These are phyloP conservation scores for Citrus reticulata DNA, from an alignment of 345 rosid genomes.

Conservation along the genomic window DNA sequence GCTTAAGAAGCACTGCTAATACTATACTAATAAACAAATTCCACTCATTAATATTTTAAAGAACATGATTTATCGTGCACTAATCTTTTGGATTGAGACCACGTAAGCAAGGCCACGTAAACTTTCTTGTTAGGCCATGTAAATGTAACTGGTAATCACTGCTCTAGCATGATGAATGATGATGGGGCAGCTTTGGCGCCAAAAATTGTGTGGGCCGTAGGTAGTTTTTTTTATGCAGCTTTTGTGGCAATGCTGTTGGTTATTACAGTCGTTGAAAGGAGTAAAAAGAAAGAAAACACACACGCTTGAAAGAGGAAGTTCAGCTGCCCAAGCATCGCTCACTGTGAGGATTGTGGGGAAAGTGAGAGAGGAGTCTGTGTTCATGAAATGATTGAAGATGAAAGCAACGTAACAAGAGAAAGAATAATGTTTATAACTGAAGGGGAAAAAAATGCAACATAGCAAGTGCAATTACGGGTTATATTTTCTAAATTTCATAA, in stretches of 20 bases:
- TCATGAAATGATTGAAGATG: slow-evolving; percentile 23
- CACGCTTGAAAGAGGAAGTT: slow-evolving; percentile 3
- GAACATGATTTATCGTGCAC: not conserved
- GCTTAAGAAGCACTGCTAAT: not conserved
- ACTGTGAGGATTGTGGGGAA: not conserved
- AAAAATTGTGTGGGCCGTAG: not conserved
- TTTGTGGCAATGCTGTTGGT: slow-evolving; percentile 1
- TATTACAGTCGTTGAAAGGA: slow-evolving; percentile 6
- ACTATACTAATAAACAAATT: not conserved
- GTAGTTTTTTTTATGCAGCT: not conserved
- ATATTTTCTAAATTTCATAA: not conserved
- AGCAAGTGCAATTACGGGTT: not conserved
- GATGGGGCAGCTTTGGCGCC: slow-evolving; percentile 13
- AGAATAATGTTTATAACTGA: not conserved
- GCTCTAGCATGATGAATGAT: not conserved
- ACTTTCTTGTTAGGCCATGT: not conserved
- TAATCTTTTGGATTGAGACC: not conserved
- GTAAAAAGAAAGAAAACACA: slow-evolving; percentile 7
- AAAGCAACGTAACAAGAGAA: slow-evolving; percentile 16
- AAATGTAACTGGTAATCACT: too few species aligned
- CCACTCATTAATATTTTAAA: not conserved
- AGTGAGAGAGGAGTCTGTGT: not conserved
- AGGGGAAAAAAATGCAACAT: not conserved
- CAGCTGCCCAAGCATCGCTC: not conserved
- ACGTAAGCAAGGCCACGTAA: not conserved